Evolutionary conservation across 371 early-diverging fungal genomes (phyloP).

Genomic region (Mortierella sp.): DNA sequence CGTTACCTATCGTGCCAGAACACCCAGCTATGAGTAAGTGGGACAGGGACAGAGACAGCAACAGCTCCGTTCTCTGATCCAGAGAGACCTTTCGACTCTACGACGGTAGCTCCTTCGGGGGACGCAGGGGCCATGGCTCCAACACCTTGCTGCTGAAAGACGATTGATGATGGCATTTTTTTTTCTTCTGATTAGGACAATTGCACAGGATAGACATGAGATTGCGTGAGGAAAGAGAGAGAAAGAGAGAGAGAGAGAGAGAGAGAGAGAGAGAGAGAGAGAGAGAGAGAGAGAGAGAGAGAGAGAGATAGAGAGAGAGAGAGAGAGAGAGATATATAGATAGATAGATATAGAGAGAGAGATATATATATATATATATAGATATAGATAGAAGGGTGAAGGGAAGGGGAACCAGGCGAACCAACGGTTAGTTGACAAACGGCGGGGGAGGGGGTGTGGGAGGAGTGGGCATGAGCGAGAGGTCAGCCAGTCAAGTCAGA

Average conservation of each 20-base stretch:
- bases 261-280: not conserved
- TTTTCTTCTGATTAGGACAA: not conserved
- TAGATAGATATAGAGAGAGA: too few relatives aligned
- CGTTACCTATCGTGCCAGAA: slow-evolving; percentile 78
- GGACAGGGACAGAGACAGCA: slow-evolving; percentile 43
- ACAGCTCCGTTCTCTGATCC: slow-evolving; percentile 34
- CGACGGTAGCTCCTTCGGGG: slow-evolving; percentile 32
- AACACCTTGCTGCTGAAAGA: slow-evolving; percentile 44
- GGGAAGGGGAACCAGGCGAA: not conserved
- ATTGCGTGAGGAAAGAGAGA: not conserved
- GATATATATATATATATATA: too few relatives aligned
- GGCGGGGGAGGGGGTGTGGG: not conserved
- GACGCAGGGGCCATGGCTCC: slow-evolving; percentile 54
- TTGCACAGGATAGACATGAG: not conserved
- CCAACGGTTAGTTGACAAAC: not conserved
- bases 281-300: not conserved
- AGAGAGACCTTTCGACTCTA: slow-evolving; percentile 38
- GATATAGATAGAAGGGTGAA: too few relatives aligned
- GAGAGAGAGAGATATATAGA: too few relatives aligned
- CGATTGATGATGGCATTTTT: slow-evolving; percentile 51
- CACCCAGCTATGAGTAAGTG: slow-evolving; percentile 67
- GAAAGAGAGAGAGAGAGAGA: slow-evolving; percentile 3
- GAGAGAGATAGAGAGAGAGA: too few relatives aligned
- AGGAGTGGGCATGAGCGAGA: not conserved
- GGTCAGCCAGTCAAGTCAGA: slow-evolving; percentile 1